Percentiles rank a stretch among this genome's conserved stretches.
These are phyloP conservation scores for Hypomontagnella monticulosa DNA, from an alignment of 495 filamentous ascomycete species.

Conservation along the genomic window DNA sequence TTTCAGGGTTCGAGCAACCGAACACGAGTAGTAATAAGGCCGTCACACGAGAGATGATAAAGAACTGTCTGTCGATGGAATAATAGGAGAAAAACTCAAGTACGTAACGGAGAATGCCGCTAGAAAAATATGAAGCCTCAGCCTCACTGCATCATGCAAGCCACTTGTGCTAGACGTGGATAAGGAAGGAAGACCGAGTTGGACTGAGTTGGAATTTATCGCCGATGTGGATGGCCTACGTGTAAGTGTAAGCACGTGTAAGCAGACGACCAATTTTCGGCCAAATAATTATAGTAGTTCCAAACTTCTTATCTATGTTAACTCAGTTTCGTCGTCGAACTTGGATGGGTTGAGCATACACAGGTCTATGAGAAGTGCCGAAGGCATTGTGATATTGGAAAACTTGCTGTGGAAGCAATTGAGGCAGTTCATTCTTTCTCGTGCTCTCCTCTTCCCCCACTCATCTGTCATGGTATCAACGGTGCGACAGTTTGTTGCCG, in stretches of 20 bases:
- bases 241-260: too few species aligned
- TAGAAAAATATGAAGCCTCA: slow-evolving; percentile 8
- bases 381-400: slow-evolving; percentile 10
- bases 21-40: slow-evolving; percentile 20
- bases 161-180: slow-evolving; percentile 1
- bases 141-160: slow-evolving; percentile 37
- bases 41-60: slow-evolving; percentile 1
- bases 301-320: too few species aligned
- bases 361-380: slow-evolving; percentile 14
- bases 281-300: too few species aligned
- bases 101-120: slow-evolving; percentile 21
- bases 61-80: not conserved
- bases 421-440: slow-evolving; percentile 17
- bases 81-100: slow-evolving; percentile 1
- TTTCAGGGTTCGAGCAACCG: slow-evolving; percentile 23
- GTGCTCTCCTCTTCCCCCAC: not conserved
- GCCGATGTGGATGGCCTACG: too few species aligned
- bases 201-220: not conserved
- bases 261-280: too few species aligned
- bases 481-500: slow-evolving; percentile 21
- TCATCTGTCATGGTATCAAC: not conserved
- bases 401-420: slow-evolving; percentile 23
- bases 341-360: not conserved
- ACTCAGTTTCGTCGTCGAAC: too few species aligned
- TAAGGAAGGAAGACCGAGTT: too few species aligned